Base-by-base conservation (phyloP, 331 rosid genomes). In the Quercus tomentella region DNA sequence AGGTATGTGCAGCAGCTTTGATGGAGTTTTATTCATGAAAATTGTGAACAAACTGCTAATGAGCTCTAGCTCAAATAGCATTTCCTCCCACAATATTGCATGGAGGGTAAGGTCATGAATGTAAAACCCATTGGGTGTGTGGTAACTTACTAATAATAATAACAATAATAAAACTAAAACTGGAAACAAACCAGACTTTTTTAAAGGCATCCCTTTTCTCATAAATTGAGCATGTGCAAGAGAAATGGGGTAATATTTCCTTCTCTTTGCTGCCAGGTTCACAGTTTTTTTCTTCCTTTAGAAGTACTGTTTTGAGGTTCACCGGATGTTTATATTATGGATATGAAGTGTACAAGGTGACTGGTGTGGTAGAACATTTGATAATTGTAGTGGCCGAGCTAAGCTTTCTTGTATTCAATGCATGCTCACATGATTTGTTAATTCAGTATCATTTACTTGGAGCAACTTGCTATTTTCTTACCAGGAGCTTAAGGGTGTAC, bases 401-500 rank as follows among this genome's bases (percentile, higher is more conserved):
- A 51, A 70, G 41, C 52, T 77, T 83, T 69, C 61, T 79, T 52
- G n/a, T 66, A 43, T 33, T 74, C 41, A 75, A 54, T 20, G 45
- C 57, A 18, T 8, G 23, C 9, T 4, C 20, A 67, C 68, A 20
- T 23, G 51, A 56, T 56, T 73, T 56, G 4, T 26, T 25, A 33
- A 61, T 55, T 20, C 70, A 69, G 58, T 75, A 57, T 70, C 45
- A 78, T 82, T 81, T 51, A 60, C 80, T 75, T 28, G 6, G 74
- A 67, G 60, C 33, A 56, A 81, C 79, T 55, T 82, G 26, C 54
- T 72, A 35, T 25, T 65, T 86, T 78, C 23, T 75, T 16, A 83
- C 12, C 85, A 95, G 98, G 99, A 95, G 87, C 93, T 95, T 30
- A 93, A 90, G 84, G 85, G 75, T 70, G 93, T 91, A 70, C 86